A percentile compares a stretch with the other conserved stretches of the same genome.
These are phyloP conservation scores for Dioscorea alata DNA, from an alignment of 106 monocot genomes.

Conservation along the genomic window DNA sequence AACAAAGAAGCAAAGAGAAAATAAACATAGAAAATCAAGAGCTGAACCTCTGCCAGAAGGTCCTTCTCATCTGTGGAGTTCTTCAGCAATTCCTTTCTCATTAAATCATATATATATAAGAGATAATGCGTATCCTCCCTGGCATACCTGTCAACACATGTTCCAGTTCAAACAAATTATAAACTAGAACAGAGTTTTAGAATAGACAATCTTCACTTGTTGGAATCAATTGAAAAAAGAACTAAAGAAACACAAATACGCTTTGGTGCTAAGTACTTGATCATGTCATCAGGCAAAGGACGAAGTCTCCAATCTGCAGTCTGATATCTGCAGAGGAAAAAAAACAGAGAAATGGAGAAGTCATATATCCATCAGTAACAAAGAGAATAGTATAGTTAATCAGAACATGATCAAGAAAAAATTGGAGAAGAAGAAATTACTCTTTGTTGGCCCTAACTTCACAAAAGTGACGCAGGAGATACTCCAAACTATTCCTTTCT, in stretches of 20 bases:
- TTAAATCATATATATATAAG: slow-evolving; percentile 82
- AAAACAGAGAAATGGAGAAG: too few species aligned
- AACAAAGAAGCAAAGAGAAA: slow-evolving; percentile 2
- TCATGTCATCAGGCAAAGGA: slow-evolving; percentile 82
- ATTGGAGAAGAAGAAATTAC: slow-evolving; percentile 26
- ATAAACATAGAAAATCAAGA: neutral
- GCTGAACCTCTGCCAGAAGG: slow-evolving; percentile 65
- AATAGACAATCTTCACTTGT: neutral
- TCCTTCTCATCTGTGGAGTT: slow-evolving; percentile 44
- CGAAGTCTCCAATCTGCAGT: slow-evolving; percentile 95
- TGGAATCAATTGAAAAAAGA: neutral
- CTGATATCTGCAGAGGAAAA: slow-evolving; percentile 68
- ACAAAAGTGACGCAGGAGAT: slow-evolving; percentile 80
- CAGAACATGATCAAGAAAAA: neutral
- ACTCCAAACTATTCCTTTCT: slow-evolving; percentile 87
- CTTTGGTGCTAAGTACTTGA: slow-evolving; percentile 46
- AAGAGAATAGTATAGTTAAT: neutral
- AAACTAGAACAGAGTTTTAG: neutral
- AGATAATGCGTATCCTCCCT: slow-evolving; percentile 98
- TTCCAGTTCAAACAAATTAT: neutral
- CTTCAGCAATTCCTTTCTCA: slow-evolving; percentile 51
- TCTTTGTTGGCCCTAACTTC: slow-evolving; percentile 90
- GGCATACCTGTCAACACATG: slow-evolving; percentile 56
- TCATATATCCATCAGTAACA: neutral
- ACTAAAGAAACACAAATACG: neutral